Base-by-base conservation (phyloP, 2,329 filamentous ascomycete genomes). In the Paraphoma sp. region DNA sequence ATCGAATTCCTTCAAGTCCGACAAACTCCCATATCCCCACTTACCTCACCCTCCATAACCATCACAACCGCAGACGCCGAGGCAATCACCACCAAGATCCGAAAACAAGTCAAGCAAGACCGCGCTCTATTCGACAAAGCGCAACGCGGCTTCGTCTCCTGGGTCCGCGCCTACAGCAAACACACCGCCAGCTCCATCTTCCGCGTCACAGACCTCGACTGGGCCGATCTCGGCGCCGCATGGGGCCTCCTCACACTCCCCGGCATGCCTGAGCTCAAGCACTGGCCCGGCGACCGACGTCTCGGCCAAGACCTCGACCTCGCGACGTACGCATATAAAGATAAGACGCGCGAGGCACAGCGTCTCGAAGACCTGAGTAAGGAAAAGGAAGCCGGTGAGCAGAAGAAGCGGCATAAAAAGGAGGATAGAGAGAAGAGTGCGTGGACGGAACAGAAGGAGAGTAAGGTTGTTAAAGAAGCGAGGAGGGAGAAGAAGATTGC, bases 161-260 rank as follows among this genome's bases (percentile, higher is more conserved):
- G 93, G 91, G 87, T 96, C 1, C 87, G 93, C 72, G 90, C 91
- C 64, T 98, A 98, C 79, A 90, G 87, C 72, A 96, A 95, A 69
- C 95, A 98, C 70, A 88, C 93, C 64, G 93, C 94, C 1, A 89
- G 87, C 57, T 96, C 92, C 69, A 98, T 99, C 64, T 99, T 99
- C 81, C 87, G 90, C 10, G 81, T 92, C 2, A 76, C 83, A 3
- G 92, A 96, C 68, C 82, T 97, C 14, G 89, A 97, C 74, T 99
- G 95, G 95, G 80, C 84, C 5, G 89, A 93, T 51, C 82, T 95
- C 0, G 94, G 88, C 0, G 83, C 87, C 51, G 90, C 89, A 0
- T 99, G 94, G 92, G 95, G 92, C 1, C 82, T 99, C 0, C 82
- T 97, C 2, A 88, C 88, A 48, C 83, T 98, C 62, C 95, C 95